These are phyloP conservation scores for Anthracocystis panici-leucophaei DNA, from an alignment of 1,284 basidiomycete genomes.

Conservation along the genomic window DNA sequence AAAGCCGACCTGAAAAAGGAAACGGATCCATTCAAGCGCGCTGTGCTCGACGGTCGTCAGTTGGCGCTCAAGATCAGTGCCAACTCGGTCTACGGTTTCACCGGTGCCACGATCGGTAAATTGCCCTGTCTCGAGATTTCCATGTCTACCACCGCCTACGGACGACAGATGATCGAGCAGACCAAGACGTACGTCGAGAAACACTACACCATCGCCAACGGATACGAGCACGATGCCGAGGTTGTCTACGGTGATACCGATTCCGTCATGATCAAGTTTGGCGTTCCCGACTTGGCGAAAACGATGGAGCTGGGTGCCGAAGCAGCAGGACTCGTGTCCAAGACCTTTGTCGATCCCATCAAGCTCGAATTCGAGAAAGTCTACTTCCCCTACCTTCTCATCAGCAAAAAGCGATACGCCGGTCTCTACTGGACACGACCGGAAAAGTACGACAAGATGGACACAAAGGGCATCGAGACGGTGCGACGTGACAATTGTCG, in stretches of 20 bases:
- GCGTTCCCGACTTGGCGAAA: conserved; percentile 57
- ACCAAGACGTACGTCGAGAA: conserved; percentile 65
- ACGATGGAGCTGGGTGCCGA: conserved; percentile 77
- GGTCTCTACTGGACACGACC: conserved; percentile 68
- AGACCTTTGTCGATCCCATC: conserved; percentile 67
- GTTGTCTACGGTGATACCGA: conserved; percentile 69
- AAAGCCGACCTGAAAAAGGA: conserved; percentile 69
- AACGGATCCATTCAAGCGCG: conserved; percentile 67
- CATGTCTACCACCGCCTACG: conserved; percentile 69
- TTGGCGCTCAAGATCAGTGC: conserved; percentile 68
- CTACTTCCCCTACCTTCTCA: conserved; percentile 69
- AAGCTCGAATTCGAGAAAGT: conserved; percentile 70
- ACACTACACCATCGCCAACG: conserved; percentile 67
- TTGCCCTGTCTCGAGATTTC: conserved; percentile 69
- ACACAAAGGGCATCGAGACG: conserved; percentile 70
- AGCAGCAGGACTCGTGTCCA: conserved; percentile 86
- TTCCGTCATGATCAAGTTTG: conserved; percentile 70
- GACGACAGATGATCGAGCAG: conserved; percentile 69
- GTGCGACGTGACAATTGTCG: conserved; percentile 69
- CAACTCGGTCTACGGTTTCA: conserved; percentile 70
- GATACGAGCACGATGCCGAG: conserved; percentile 68
- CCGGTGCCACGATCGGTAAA: conserved; percentile 68
- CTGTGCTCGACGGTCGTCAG: conserved; percentile 68
- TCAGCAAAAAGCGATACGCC: conserved; percentile 69
- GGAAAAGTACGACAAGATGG: conserved; percentile 69